phyloP scores from a whole-genome alignment of 2,329 filamentous ascomycete genomes.

The Fusarium scirpi region DNA sequence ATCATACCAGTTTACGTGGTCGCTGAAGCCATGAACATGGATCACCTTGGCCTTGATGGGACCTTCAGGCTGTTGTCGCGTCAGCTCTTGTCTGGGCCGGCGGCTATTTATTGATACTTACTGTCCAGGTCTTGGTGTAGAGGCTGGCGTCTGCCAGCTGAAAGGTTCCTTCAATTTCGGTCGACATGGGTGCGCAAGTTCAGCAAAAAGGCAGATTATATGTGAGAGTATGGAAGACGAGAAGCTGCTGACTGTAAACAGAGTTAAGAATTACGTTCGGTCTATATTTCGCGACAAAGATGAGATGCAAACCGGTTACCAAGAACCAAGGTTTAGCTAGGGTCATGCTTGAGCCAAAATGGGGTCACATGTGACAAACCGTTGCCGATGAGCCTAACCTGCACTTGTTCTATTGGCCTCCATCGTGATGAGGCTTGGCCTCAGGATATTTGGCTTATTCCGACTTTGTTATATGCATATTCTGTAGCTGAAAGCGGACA shows the following conservation, averaged over 20 bases:
- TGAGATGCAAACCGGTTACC: background rate
- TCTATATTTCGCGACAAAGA: background rate
- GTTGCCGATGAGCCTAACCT: conserved; percentile 33
- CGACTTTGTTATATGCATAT: background rate
- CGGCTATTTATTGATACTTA: conserved; percentile 53
- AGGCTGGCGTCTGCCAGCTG: conserved; percentile 59
- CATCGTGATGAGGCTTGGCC: conserved; percentile 14
- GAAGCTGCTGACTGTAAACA: background rate
- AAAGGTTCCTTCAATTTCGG: conserved; percentile 64
- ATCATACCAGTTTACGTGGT: conserved; percentile 83
- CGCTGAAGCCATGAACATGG: conserved; percentile 91
- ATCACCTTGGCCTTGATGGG: conserved; percentile 76
- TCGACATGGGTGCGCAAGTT: conserved; percentile 49
- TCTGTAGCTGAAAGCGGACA: background rate
- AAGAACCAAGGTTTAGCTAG: background rate
- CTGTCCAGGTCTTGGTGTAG: conserved; percentile 70
- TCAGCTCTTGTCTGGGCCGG: conserved; percentile 18
- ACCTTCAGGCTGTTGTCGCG: conserved; percentile 61
- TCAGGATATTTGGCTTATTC: background rate
- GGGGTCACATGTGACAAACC: conserved; percentile 40
- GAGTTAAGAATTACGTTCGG: background rate
- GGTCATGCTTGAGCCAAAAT: conserved; percentile 26
- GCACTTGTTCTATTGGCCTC: conserved; percentile 22
- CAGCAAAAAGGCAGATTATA: background rate
- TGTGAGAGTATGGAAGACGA: background rate